phyloP scores from a whole-genome alignment of 345 rosid genomes.

The Gossypium thurberi region DNA sequence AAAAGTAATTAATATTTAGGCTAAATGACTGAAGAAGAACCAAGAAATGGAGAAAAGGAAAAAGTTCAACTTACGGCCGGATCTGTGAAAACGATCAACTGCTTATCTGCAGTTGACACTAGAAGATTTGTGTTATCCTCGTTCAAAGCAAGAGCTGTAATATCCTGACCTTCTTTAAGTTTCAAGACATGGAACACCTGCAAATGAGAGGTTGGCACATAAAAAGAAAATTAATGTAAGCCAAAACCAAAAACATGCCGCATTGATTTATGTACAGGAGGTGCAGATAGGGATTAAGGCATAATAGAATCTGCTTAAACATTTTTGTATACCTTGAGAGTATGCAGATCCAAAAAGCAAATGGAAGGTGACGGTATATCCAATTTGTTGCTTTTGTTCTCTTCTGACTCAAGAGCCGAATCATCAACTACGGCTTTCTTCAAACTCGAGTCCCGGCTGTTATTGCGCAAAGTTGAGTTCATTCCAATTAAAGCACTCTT shows the following conservation, averaged over 20 bases:
- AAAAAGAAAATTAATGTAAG: not conserved
- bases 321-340: conserved; percentile 50
- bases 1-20: not conserved
- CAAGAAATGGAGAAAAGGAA: conserved; percentile 5
- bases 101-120: conserved; percentile 87
- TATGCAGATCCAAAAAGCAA: conserved; percentile 78
- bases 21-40: not conserved
- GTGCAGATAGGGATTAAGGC: not conserved
- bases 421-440: conserved; percentile 28
- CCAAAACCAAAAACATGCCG: not conserved
- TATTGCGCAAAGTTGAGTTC: conserved; percentile 36
- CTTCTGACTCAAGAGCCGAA: conserved; percentile 31
- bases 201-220: conserved; percentile 11
- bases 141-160: conserved; percentile 75
- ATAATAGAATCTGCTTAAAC: not conserved
- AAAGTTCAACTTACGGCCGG: conserved; percentile 67
- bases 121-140: conserved; percentile 80
- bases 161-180: conserved; percentile 69
- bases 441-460: conserved; percentile 13
- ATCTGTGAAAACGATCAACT: conserved; percentile 85
- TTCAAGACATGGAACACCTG: conserved; percentile 73
- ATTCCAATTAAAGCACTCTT: conserved; percentile 65
- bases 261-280: conserved; percentile 1
- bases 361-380: conserved; percentile 65
- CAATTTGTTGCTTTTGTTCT: conserved; percentile 30